Conservation (phyloP, 163 green algal genomes). For the Chlorella variabilis region DNA sequence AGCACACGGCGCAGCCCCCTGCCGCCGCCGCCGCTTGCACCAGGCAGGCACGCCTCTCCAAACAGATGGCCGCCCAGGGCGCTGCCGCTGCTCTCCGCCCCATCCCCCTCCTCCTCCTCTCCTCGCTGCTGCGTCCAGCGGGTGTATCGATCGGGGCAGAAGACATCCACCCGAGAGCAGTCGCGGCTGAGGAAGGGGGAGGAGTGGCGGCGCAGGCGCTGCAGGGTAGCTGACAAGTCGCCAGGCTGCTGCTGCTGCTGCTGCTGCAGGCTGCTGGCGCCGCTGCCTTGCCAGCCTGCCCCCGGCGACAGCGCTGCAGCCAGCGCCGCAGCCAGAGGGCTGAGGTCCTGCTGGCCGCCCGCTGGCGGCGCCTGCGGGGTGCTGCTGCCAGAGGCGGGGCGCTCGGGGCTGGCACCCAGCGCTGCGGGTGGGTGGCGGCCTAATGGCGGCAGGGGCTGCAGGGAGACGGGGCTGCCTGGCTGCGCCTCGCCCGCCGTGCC, state of each 20-base stretch:
- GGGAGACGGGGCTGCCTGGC: constrained; percentile 6
- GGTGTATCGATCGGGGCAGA: constrained; percentile 9
- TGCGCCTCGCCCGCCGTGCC: background rate
- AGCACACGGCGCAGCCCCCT: background rate
- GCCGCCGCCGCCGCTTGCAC: background rate
- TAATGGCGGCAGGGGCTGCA: background rate
- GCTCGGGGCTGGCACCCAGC: background rate
- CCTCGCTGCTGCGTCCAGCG: constrained; percentile 21
- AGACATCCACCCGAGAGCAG: constrained; percentile 16
- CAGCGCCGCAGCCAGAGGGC: too few species aligned
- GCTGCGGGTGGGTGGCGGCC: background rate
- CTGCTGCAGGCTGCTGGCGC: background rate
- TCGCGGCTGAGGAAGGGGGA: constrained; percentile 30
- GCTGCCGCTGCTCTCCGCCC: background rate
- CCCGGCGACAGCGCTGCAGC: too few species aligned
- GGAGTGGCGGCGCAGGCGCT: constrained; percentile 8
- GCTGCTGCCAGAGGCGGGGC: too few species aligned
- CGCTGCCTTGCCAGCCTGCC: background rate
- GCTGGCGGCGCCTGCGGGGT: too few species aligned
- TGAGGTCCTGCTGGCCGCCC: too few species aligned
- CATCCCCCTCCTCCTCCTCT: background rate
- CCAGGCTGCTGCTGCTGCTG: constrained; percentile 10
- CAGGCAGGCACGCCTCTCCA: too few species aligned
- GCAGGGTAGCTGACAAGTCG: too few species aligned
- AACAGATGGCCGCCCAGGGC: too few species aligned